Evolutionary conservation across 108 stramenopile species (phyloP).

Genomic region (Cyclotella cryptica): DNA sequence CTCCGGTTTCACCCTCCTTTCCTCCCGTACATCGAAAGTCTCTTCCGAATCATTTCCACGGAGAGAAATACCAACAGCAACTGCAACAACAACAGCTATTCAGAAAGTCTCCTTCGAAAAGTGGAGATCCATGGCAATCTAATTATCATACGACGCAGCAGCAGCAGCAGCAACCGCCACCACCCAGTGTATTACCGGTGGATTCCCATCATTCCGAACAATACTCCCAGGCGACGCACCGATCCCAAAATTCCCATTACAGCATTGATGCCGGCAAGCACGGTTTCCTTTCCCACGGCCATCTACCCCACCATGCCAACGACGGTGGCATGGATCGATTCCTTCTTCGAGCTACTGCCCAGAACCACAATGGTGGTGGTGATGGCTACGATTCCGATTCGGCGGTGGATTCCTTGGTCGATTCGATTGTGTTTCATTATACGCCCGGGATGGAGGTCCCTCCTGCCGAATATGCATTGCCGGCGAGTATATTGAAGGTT

Average conservation of each 20-base stretch:
- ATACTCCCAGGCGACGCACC: background rate
- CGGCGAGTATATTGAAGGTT: conserved; percentile 35
- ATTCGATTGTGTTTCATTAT: conserved; percentile 40
- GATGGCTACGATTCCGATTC: conserved; percentile 21
- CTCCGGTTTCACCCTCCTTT: background rate
- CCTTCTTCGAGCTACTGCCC: background rate
- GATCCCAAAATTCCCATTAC: conserved; percentile 33
- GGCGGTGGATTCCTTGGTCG: conserved; percentile 21
- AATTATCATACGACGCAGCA: background rate
- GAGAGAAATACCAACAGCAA: background rate
- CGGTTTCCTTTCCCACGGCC: conserved; percentile 19
- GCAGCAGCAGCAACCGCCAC: background rate
- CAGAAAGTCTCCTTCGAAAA: background rate
- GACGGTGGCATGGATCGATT: too few species aligned
- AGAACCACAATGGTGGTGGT: background rate
- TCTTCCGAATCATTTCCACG: background rate
- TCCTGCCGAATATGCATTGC: conserved; percentile 46
- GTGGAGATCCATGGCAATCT: background rate
- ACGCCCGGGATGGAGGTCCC: conserved; percentile 28
- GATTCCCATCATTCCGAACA: background rate
- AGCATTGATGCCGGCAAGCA: conserved; percentile 39
- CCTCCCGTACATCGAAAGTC: background rate
- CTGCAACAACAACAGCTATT: background rate
- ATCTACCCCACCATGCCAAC: background rate
- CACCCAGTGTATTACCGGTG: too few species aligned